A percentile compares a stretch with the other conserved stretches of the same genome.
Conservation (phyloP, 495 filamentous ascomycete genomes). For the Podospora comata region DNA sequence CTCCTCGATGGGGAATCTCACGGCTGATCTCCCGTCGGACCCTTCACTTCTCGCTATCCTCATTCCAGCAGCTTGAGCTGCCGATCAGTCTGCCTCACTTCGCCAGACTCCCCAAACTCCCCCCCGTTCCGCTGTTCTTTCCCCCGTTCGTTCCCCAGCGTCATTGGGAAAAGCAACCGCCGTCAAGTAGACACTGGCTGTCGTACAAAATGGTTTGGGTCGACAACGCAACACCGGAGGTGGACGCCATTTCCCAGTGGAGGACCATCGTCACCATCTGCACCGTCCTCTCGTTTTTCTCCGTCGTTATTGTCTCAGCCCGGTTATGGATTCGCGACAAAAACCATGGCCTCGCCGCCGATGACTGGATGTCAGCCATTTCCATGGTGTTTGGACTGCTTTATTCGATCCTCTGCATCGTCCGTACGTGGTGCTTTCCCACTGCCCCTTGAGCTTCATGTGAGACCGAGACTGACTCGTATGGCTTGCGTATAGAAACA, state of each 20-base stretch:
- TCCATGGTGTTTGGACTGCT: constrained; percentile 45
- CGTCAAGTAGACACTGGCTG: background rate
- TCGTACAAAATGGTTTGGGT: constrained; percentile 32
- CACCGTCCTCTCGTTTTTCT: constrained; percentile 23
- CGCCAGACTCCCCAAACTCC: background rate
- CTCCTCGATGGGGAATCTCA: background rate
- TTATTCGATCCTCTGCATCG: constrained; percentile 50
- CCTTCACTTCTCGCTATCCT: constrained; percentile 12
- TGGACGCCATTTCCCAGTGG: constrained; percentile 30
- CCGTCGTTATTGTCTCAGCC: constrained; percentile 19
- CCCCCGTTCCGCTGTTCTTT: background rate
- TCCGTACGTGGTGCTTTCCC: constrained; percentile 37
- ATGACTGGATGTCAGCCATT: constrained; percentile 30
- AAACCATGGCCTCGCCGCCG: constrained; percentile 29
- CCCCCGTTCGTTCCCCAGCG: background rate
- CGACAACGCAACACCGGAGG: constrained; percentile 26
- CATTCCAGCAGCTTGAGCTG: constrained; percentile 14
- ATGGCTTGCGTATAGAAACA: constrained; percentile 37
- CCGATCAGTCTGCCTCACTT: constrained; percentile 15
- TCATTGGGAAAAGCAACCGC: background rate
- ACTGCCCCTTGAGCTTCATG: background rate
- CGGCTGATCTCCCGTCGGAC: constrained; percentile 21
- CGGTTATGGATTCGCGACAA: constrained; percentile 27
- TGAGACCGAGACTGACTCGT: constrained; percentile 2
- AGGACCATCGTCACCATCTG: constrained; percentile 29